Conservation (phyloP, 441 rosid genomes). For the Pelargonium fulgidum region DNA sequence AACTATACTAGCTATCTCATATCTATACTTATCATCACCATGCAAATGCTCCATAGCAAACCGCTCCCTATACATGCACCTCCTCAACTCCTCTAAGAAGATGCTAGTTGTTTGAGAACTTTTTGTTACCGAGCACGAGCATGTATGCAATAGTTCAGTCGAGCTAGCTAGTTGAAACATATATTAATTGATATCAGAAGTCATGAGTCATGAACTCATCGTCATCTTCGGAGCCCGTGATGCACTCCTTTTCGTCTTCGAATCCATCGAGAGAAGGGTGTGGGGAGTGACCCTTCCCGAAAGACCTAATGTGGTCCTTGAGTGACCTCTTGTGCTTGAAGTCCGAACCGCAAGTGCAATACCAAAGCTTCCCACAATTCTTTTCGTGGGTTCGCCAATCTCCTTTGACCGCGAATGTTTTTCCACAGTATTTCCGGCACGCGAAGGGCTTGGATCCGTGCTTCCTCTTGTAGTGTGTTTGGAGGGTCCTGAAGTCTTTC, state of each 20-base stretch:
- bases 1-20: neutral
- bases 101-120: constrained; percentile 33
- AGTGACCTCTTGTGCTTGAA: constrained; percentile 95
- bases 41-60: constrained; percentile 78
- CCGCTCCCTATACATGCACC: constrained; percentile 40
- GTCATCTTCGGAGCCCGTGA: constrained; percentile 56
- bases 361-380: constrained; percentile 97
- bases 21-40: constrained; percentile 14
- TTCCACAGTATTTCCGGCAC: constrained; percentile 75
- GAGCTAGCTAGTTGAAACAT: neutral
- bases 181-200: neutral
- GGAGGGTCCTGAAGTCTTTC: constrained; percentile 92
- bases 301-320: constrained; percentile 83
- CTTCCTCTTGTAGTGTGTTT: constrained; percentile 93
- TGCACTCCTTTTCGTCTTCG: constrained; percentile 71
- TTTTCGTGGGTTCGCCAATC: constrained; percentile 99
- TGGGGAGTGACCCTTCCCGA: constrained; percentile 78
- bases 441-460: constrained; percentile 83
- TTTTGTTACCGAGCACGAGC: constrained; percentile 90
- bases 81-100: no score
- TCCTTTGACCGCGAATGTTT: constrained; percentile 92
- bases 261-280: constrained; percentile 64
- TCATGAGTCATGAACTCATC: neutral
- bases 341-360: constrained; percentile 86
- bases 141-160: neutral